Conservation (phyloP, 2,329 filamentous ascomycete species). For the Aspergillus pseudoviridinutans region DNA sequence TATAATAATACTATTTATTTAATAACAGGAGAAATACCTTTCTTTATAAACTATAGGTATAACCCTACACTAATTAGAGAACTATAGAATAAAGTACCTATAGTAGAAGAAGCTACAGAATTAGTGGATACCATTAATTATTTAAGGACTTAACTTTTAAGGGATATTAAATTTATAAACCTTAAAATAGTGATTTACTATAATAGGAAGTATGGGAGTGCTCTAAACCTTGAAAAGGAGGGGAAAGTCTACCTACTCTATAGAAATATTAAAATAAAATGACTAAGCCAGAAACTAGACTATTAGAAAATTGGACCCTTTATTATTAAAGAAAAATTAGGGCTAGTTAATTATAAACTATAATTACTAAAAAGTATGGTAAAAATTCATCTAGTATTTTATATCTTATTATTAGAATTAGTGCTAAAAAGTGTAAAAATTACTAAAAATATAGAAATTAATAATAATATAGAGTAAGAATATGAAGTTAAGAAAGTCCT, state of each 20-base stretch:
- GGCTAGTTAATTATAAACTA: neutral
- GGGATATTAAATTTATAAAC: neutral
- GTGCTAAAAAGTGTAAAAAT: neutral
- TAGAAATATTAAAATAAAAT: slow-evolving; percentile 2
- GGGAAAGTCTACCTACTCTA: slow-evolving; percentile 1
- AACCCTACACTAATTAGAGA: neutral
- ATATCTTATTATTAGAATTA: neutral
- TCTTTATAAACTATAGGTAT: neutral
- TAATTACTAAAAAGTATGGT: neutral
- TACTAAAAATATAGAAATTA: neutral
- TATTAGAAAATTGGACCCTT: slow-evolving; percentile 1
- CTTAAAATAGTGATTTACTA: neutral
- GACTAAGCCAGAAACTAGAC: slow-evolving; percentile 1
- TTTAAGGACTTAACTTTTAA: neutral
- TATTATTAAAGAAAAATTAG: slow-evolving; percentile 1
- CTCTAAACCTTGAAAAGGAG: neutral
- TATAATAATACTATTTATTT: neutral
- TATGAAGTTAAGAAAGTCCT: neutral
- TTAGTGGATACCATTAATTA: too few species aligned
- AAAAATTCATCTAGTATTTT: slow-evolving; percentile 1
- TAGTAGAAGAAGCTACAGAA: too few species aligned
- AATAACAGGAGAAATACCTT: neutral
- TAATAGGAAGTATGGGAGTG: neutral
- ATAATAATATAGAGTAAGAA: neutral
- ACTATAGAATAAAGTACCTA: neutral